Conservation (phyloP, 441 rosid genomes). For the Rhodomyrtus psidioides region DNA sequence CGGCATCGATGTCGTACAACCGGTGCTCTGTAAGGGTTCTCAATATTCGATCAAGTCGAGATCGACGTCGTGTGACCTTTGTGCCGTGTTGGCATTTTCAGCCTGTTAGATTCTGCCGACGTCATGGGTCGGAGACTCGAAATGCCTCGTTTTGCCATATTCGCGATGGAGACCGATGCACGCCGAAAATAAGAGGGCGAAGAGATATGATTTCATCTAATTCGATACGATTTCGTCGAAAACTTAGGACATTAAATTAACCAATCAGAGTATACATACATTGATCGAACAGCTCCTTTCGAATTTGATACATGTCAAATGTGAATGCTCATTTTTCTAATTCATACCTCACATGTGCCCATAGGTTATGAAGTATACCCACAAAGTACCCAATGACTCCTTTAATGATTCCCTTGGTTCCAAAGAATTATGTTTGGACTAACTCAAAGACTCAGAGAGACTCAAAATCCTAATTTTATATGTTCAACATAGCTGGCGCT, state of each 20-base stretch:
- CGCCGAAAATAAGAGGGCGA: neutral
- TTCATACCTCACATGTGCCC: neutral
- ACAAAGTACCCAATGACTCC: neutral
- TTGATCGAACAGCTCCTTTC: accelerated
- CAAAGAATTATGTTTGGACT: neutral
- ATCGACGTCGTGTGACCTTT: neutral
- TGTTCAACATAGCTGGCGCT: neutral
- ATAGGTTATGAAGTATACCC: neutral
- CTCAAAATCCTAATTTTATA: neutral
- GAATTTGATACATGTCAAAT: neutral
- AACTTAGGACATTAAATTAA: no score
- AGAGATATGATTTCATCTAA: neutral
- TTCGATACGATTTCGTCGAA: neutral
- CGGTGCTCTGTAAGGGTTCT: neutral
- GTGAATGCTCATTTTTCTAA: neutral
- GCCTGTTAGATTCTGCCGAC: neutral
- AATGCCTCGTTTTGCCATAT: neutral
- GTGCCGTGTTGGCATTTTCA: neutral
- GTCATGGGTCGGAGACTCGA: accelerated
- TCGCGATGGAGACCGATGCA: accelerated
- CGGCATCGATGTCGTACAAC: accelerated
- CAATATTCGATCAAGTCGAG: neutral
- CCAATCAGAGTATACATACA: accelerated
- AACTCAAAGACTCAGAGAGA: neutral
- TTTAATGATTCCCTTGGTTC: neutral